phyloP scores from a whole-genome alignment of 75 land plant genomes.

The Adiantum capillusveneris region DNA sequence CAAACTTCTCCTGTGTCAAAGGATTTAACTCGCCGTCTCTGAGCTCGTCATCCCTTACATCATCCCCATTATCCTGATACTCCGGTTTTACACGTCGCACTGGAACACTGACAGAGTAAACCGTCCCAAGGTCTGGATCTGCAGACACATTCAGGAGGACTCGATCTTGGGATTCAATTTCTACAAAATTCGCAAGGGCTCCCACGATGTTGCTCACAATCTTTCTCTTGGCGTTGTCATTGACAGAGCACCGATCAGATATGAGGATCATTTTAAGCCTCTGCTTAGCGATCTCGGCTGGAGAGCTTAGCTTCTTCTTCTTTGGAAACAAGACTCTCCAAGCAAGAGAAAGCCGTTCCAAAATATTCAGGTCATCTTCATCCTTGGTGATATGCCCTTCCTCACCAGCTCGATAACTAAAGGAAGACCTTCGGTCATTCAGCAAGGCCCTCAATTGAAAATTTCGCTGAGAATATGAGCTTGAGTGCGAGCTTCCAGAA shows the following conservation, averaged over 20 bases:
- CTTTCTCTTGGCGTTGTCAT: conserved; percentile 24
- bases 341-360: conserved; percentile 16
- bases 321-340: conserved; percentile 23
- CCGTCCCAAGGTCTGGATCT: conserved; percentile 29
- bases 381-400: too few species aligned
- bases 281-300: conserved; percentile 28
- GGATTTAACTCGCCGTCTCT: background rate
- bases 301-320: conserved; percentile 6
- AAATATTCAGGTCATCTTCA: conserved; percentile 32
- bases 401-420: too few species aligned
- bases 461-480: too few species aligned
- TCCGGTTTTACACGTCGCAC: conserved; percentile 29
- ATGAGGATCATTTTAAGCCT: conserved; percentile 31
- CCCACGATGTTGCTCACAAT: conserved; percentile 29
- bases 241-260: conserved; percentile 29
- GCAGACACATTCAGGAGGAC: conserved; percentile 25
- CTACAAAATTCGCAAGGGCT: conserved; percentile 29
- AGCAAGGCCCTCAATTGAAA: too few species aligned
- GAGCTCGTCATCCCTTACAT: background rate
- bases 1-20: too few species aligned
- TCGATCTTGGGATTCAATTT: conserved; percentile 31
- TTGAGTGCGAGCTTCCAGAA: too few species aligned
- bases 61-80: conserved; percentile 18
- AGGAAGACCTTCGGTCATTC: too few species aligned
- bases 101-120: conserved; percentile 32